Evolutionary conservation across 2,329 filamentous ascomycete species (phyloP), one percentile per base, ranked within the genome.

Genomic region (Davidsoniella eucalypti): DNA sequence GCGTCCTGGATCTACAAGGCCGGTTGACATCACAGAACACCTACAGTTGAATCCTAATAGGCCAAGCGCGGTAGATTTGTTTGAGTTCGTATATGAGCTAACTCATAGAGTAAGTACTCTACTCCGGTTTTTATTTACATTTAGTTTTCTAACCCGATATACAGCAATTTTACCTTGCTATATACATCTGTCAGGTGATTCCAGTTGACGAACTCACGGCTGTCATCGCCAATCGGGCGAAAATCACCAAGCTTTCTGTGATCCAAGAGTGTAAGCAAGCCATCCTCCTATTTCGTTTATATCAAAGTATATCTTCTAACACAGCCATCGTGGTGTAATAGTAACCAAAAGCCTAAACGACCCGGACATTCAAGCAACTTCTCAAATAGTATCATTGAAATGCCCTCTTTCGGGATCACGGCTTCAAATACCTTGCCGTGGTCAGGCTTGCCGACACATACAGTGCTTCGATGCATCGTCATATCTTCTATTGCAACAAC

Each of bases 401-500:
- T 94, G 93, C 60, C 92, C 92, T 0, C 70, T 96, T 29, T 93
- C 87, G 2, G 94, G 87, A 36, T 76, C 87, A 62, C 76, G 88
- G 53, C 82, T 98, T 36, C 72, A 74, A 7, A 71, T 84, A 14
- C 92, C 92, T 0, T 87, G 87, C 57, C 80, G 92, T 33, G 85
- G 85, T 3, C 72, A 78, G 2, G 67, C 80, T 33, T 98, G 92
- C 66, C 82, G 77, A 2, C 92, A 98, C 63, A 84, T 92, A 23
- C 87, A 94, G 61, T 98, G 92, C 62, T 98, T 96, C 58, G 92
- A 98, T 63, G 90, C 84, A 2, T 82, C 78, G 2, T 93, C 87
- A 2, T 98, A 95, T 61, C 72, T 98, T 17, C 86, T 94, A 58
- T 68, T 98, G 25, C 90, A 96, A 62, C 87, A 96, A 62, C 92